Base-by-base conservation (phyloP, 2,329 filamentous ascomycete genomes). In the Blumeriella jaapii region DNA sequence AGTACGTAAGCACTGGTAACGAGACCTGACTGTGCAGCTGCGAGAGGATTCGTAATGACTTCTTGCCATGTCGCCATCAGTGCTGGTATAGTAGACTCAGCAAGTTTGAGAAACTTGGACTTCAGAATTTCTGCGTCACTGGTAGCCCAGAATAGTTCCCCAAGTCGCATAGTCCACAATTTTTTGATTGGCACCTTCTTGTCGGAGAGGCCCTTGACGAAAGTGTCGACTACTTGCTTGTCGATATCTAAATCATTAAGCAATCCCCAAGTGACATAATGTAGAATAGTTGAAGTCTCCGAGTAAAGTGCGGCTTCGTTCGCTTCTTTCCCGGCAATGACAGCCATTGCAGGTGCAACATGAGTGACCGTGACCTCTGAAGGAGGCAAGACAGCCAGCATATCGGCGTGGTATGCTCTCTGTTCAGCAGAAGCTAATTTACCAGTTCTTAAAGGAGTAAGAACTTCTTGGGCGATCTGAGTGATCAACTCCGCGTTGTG, bases 401-500 rank as follows among this genome's bases (percentile, higher is more conserved):
- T 83, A 52, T 91, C 82, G 4, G 84, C 78, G 59, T 95, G 78
- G 2, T 87, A 63, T 3, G 82, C 69, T 51, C 86, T 80, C 49
- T 96, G 86, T 40, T 98, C 91, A 11, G 82, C 76, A 34, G 80
- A 78, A 3, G 86, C 71, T 13, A 94, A 67, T 55, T 96, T 98
- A 34, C 82, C 79, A 12, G 77, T 68, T 56, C 87, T 94, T 40
- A 98, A 60, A 1, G 86, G 86, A 9, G 62, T 69, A 5, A 91
- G 61, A 31, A 96, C 69, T 56, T 96, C 87, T 42, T 84, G 78
- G 2, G 77, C 68, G 27, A 87, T 71, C 50, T 81, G 78, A 22
- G 73, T 68, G 26, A 93, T 60, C 4, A 67, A 58, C 3, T 63
- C 56, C 5, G 66, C 59, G 44, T 83, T 70, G 30, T 61, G 55